Percentiles rank a stretch among this genome's conserved stretches.
These are phyloP conservation scores for Geotrichum bryndzae DNA, from an alignment of 1,139 yeast genomes.

Conservation along the genomic window DNA sequence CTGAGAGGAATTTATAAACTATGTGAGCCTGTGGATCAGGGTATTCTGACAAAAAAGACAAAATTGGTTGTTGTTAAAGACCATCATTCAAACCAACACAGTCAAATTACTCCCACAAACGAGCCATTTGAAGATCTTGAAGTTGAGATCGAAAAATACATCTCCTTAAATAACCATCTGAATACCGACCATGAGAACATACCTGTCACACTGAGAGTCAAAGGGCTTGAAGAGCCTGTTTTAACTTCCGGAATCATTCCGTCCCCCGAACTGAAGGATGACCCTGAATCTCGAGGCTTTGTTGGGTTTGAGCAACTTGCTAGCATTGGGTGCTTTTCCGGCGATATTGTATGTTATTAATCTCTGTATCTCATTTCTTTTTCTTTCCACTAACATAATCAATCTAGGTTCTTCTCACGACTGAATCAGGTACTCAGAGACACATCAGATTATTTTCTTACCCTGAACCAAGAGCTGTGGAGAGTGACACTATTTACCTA, in stretches of 20 bases:
- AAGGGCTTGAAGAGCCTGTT: slow-evolving; percentile 24
- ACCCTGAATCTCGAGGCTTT: slow-evolving; percentile 47
- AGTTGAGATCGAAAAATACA: slow-evolving; percentile 29
- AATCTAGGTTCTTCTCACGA: slow-evolving; percentile 13
- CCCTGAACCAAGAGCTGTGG: slow-evolving; percentile 54
- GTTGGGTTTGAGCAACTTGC: slow-evolving; percentile 49
- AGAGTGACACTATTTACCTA: slow-evolving; percentile 42
- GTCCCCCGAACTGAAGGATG: slow-evolving; percentile 32
- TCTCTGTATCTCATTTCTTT: slow-evolving; percentile 26
- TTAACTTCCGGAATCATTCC: slow-evolving; percentile 27
- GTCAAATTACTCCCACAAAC: slow-evolving; percentile 10
- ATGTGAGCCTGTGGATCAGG: slow-evolving; percentile 73
- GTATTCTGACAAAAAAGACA: slow-evolving; percentile 43
- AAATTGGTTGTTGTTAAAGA: slow-evolving; percentile 49
- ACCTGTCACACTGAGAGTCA: slow-evolving; percentile 20
- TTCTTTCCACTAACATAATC: not conserved
- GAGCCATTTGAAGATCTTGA: slow-evolving; percentile 20
- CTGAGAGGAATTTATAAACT: slow-evolving; percentile 39
- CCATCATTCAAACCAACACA: slow-evolving; percentile 17
- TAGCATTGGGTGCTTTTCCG: slow-evolving; percentile 57
- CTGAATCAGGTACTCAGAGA: slow-evolving; percentile 23
- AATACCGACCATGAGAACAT: slow-evolving; percentile 13
- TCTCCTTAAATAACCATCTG: slow-evolving; percentile 18
- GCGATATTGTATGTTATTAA: slow-evolving; percentile 48
- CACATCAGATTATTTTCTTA: slow-evolving; percentile 51